Conservation (phyloP, 2,329 filamentous ascomycete species). For the Aspergillus hortae region DNA sequence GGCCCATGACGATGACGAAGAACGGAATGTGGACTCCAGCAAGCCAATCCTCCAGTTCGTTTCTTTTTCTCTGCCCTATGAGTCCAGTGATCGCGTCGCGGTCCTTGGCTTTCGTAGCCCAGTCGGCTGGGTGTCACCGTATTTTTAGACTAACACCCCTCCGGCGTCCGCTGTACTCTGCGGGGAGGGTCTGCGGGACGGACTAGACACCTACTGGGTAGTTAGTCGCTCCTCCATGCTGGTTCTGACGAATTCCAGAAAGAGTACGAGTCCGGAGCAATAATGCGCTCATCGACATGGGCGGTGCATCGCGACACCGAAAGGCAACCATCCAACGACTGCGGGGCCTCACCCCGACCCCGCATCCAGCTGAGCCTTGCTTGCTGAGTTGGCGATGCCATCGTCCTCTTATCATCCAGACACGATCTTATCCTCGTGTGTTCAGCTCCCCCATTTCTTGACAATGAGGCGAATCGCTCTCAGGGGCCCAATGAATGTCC, state of each 20-base stretch:
- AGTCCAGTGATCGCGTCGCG: conserved; percentile 1
- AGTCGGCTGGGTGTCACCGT: conserved; percentile 1
- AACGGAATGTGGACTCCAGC: not conserved
- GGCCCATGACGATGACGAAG: not conserved
- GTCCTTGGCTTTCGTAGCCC: conserved; percentile 1
- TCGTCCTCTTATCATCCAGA: conserved; percentile 7
- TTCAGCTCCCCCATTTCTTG: conserved; percentile 13
- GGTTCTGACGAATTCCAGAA: no score
- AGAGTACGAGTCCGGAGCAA: no score
- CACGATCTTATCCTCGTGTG: conserved; percentile 5
- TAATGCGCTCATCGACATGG: not conserved
- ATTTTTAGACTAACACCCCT: conserved; percentile 5
- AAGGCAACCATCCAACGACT: conserved; percentile 5
- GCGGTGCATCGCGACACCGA: conserved; percentile 3
- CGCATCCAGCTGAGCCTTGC: conserved; percentile 13
- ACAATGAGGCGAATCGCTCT: not conserved
- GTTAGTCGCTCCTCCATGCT: no score
- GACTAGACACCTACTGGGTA: no score
- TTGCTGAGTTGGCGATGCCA: conserved; percentile 14
- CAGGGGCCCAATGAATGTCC: not conserved
- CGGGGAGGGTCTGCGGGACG: no score
- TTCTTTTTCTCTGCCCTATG: conserved; percentile 13
- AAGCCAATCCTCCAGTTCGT: not conserved
- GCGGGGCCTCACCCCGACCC: conserved; percentile 10
- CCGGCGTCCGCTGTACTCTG: no score